Percentiles rank a stretch among this genome's conserved stretches.
Evolutionary conservation across 192 early-diverging fungal genomes (phyloP).

Genomic region (Coemansia sp.): DNA sequence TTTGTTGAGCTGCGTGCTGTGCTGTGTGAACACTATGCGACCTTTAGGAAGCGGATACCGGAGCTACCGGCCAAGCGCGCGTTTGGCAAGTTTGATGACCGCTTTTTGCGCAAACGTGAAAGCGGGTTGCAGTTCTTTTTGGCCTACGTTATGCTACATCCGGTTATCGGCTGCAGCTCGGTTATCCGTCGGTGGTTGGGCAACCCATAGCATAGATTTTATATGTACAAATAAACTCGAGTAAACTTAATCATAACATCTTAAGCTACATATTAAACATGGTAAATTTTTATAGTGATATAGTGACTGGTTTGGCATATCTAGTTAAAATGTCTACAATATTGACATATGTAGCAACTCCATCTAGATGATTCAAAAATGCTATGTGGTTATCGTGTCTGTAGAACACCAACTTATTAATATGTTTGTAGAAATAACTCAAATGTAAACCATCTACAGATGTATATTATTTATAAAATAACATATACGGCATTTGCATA

Average conservation of each 20-base stretch:
- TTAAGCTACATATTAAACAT: too few species aligned
- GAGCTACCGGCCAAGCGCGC: conserved; percentile 43
- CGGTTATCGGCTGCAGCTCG: conserved; percentile 51
- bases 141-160: conserved; percentile 52
- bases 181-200: conserved; percentile 48
- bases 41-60: conserved; percentile 46
- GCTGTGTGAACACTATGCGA: conserved; percentile 27
- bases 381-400: too few species aligned
- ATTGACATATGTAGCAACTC: too few species aligned
- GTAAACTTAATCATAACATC: too few species aligned
- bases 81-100: conserved; percentile 53
- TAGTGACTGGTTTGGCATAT: too few species aligned
- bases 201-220: conserved; percentile 41
- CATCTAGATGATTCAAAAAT: too few species aligned
- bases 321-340: too few species aligned
- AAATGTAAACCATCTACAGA: not conserved
- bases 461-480: not conserved
- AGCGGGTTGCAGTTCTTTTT: conserved; percentile 53
- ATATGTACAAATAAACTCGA: conserved; percentile 11
- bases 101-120: conserved; percentile 48
- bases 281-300: too few species aligned
- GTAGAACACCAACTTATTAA: too few species aligned
- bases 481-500: too few species aligned
- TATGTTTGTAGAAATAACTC: not conserved
- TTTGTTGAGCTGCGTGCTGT: conserved; percentile 42